Evolutionary conservation across 2,329 filamentous ascomycete species (phyloP).

Genomic region (Microdochium nivale): DNA sequence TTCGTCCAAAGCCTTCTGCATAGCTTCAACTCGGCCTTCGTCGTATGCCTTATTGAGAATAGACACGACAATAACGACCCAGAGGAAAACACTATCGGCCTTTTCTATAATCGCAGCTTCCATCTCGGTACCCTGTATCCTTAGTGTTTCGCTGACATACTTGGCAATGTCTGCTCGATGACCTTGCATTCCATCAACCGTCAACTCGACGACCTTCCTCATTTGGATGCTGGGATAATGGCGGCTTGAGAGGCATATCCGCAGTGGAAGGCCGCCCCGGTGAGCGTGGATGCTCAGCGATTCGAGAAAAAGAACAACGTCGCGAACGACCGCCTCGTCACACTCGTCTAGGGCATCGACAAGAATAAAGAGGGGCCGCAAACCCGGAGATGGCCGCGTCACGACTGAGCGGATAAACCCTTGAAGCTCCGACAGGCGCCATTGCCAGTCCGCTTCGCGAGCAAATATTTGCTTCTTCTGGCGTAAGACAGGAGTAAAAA

Average conservation of each 20-base stretch:
- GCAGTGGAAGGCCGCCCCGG: conserved; percentile 5
- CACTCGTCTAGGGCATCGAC: conserved; percentile 27
- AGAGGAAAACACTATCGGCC: conserved; percentile 1
- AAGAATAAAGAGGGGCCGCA: conserved; percentile 5
- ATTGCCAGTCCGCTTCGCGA: background rate
- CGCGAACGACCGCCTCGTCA: conserved; percentile 17
- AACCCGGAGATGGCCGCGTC: background rate
- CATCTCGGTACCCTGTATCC: conserved; percentile 8
- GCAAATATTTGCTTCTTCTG: conserved; percentile 2
- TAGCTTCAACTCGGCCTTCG: conserved; percentile 4
- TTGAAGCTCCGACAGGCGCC: background rate
- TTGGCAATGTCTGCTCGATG: conserved; percentile 14
- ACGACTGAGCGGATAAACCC: background rate
- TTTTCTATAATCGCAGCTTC: background rate
- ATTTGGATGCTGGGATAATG: conserved; percentile 22
- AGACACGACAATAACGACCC: conserved; percentile 7
- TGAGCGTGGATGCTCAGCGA: conserved; percentile 10
- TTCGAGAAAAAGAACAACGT: conserved; percentile 20
- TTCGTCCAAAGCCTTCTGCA: conserved; percentile 1
- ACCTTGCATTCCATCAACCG: conserved; percentile 15
- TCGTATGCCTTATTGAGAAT: conserved; percentile 8
- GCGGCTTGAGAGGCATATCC: conserved; percentile 18
- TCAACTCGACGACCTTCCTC: conserved; percentile 9
- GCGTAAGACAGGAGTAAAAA: conserved; percentile 4
- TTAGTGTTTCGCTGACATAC: background rate